These are phyloP conservation scores for Dactylonectria macrodidyma DNA, from an alignment of 2,329 filamentous ascomycete species.

Conservation along the genomic window DNA sequence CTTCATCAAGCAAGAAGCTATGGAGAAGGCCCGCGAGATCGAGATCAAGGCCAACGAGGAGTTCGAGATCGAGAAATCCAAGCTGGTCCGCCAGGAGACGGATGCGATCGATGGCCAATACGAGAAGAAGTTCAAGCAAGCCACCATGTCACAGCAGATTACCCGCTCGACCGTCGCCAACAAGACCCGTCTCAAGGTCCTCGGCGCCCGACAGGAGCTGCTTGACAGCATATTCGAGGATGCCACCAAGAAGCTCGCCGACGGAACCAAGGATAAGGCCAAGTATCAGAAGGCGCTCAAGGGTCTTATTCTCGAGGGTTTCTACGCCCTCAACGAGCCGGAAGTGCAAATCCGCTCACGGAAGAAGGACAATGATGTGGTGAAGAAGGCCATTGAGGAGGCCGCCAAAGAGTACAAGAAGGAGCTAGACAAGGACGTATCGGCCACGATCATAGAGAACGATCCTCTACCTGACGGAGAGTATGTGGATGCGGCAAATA, in stretches of 20 bases:
- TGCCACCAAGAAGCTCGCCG: conserved; percentile 79
- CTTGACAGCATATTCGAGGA: conserved; percentile 91
- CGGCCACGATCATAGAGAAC: conserved; percentile 82
- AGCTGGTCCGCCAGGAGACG: conserved; percentile 96
- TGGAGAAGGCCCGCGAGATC: conserved; percentile 97
- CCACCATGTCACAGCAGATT: conserved; percentile 98
- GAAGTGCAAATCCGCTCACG: conserved; percentile 82
- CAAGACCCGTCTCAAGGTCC: conserved; percentile 92
- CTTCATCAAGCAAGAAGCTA: conserved; percentile 99
- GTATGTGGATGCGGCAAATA: conserved; percentile 70
- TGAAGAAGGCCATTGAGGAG: conserved; percentile 83
- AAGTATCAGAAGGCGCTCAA: conserved; percentile 85
- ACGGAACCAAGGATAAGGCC: conserved; percentile 75
- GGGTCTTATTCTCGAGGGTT: conserved; percentile 88
- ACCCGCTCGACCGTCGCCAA: conserved; percentile 96
- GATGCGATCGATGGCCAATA: conserved; percentile 92
- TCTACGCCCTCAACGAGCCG: conserved; percentile 89
- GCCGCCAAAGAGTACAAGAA: conserved; percentile 90
- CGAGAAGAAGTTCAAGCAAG: conserved; percentile 99
- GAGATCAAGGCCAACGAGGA: conserved; percentile 99
- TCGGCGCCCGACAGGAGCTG: conserved; percentile 89
- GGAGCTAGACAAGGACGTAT: conserved; percentile 77
- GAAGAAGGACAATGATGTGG: conserved; percentile 82
- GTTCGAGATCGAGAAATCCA: conserved; percentile 99
- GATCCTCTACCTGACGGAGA: conserved; percentile 84